A percentile compares a stretch with the other conserved stretches of the same genome.
Evolutionary conservation across 306 rosid species (phyloP).

Genomic region (peach (Prunus persica)): Prunus_persica_NCBIv2 NC_034012.1:9972501-9973000

Average conservation of each 20-base stretch:
- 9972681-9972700: slow-evolving; percentile 84
- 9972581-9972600: slow-evolving; percentile 92
- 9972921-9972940: too few relatives aligned
- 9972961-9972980: too few relatives aligned
- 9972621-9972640: slow-evolving; percentile 85
- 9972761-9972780: slow-evolving; percentile 26
- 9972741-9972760: slow-evolving; percentile 41
- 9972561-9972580: slow-evolving; percentile 86
- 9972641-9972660: slow-evolving; percentile 95
- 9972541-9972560: slow-evolving; percentile 53
- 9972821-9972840: too few relatives aligned
- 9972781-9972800: slow-evolving; percentile 15
- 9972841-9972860: too few relatives aligned
- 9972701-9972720: slow-evolving; percentile 74
- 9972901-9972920: too few relatives aligned
- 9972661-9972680: slow-evolving; percentile 75
- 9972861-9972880: too few relatives aligned
- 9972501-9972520: not conserved
- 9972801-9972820: too few relatives aligned
- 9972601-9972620: slow-evolving; percentile 90
- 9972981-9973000: too few relatives aligned
- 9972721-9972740: slow-evolving; percentile 49
- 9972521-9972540: not conserved
- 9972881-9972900: too few relatives aligned
- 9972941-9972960: too few relatives aligned